Evolutionary conservation across 176 grass and related monocot species (phyloP).

Genomic region (Zoysia japonica): DNA sequence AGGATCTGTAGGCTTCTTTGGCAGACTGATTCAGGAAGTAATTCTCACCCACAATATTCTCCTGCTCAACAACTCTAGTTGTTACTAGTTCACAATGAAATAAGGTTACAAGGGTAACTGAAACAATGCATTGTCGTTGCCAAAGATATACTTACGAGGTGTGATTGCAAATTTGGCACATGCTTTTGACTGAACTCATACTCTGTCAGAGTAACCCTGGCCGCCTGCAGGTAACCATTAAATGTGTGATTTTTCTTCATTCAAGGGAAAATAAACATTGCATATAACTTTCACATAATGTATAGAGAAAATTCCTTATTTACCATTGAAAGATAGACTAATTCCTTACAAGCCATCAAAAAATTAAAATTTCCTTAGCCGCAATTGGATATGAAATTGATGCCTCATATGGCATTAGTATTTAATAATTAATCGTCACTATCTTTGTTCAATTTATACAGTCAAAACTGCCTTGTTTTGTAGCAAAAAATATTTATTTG

Average conservation of each 20-base stretch:
- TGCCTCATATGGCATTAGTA: too few relatives aligned
- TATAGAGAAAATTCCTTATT: too few relatives aligned
- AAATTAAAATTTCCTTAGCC: too few relatives aligned
- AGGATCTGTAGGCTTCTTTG: slow-evolving; percentile 93
- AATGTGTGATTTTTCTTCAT: slow-evolving; percentile 29
- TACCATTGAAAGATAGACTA: too few relatives aligned
- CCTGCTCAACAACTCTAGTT: slow-evolving; percentile 56
- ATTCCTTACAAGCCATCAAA: too few relatives aligned
- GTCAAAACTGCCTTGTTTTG: too few relatives aligned
- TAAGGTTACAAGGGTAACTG: not conserved
- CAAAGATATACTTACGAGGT: slow-evolving; percentile 64
- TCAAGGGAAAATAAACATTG: not conserved
- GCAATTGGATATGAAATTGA: too few relatives aligned
- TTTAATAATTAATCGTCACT: too few relatives aligned
- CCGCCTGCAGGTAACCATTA: slow-evolving; percentile 59
- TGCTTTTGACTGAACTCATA: slow-evolving; percentile 82
- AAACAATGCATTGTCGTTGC: not conserved
- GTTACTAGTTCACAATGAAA: not conserved
- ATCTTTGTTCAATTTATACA: too few relatives aligned
- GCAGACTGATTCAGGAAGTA: slow-evolving; percentile 89
- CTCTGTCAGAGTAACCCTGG: slow-evolving; percentile 88
- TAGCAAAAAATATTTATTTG: too few relatives aligned
- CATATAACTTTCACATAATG: not conserved
- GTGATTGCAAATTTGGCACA: slow-evolving; percentile 89
- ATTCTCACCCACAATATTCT: slow-evolving; percentile 79